Evolutionary conservation across 2,329 filamentous ascomycete species (phyloP).

Genomic region (Aspergillus hiratsukae): DNA sequence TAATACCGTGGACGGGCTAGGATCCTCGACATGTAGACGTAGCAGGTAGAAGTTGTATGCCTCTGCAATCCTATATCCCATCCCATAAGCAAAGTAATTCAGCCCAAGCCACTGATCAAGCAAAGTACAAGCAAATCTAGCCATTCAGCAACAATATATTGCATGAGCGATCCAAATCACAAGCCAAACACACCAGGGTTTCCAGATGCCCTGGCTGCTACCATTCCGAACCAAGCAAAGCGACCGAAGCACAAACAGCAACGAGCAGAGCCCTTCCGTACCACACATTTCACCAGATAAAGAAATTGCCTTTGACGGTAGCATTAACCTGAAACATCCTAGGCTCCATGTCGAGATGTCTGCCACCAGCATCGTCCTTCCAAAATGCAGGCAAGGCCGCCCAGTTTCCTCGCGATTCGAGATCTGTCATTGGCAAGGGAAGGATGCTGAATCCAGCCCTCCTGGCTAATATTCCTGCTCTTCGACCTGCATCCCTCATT

Average conservation of each 20-base stretch:
- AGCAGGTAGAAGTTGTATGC: not conserved
- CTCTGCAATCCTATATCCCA: not conserved
- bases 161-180: not conserved
- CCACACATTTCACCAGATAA: not conserved
- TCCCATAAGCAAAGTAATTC: not conserved
- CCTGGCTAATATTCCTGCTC: not conserved
- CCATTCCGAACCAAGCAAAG: not conserved
- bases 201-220: not conserved
- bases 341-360: not conserved
- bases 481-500: not conserved
- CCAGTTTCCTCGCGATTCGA: not conserved
- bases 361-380: not conserved
- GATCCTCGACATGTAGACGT: not conserved
- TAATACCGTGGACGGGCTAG: not conserved
- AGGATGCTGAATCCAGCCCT: not conserved
- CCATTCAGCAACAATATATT: not conserved
- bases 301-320: not conserved
- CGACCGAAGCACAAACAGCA: too few relatives aligned
- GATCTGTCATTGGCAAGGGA: not conserved
- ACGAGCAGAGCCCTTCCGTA: not conserved
- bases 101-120: not conserved
- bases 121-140: not conserved
- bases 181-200: not conserved
- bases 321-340: not conserved
- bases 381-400: not conserved